Evolutionary conservation across 176 grass and related monocot genomes (phyloP).

Genomic region (Cenchrus americanus): DNA sequence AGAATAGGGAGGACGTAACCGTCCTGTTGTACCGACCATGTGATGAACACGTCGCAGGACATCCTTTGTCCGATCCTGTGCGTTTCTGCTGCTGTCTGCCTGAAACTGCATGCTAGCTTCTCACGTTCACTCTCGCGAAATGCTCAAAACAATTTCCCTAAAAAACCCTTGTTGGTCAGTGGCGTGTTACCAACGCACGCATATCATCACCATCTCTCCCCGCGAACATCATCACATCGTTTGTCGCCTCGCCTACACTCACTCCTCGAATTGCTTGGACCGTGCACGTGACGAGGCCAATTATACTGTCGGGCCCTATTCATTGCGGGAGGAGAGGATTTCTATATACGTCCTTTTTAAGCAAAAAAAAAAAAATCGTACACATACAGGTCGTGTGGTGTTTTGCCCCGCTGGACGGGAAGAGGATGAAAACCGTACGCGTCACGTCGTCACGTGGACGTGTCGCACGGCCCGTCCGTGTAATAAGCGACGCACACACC

Average conservation of each 20-base stretch:
- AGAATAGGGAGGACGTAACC: neutral
- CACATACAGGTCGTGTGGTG: neutral
- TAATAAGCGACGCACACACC: neutral
- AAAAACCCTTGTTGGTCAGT: neutral
- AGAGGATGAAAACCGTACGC: neutral
- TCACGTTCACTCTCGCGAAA: neutral
- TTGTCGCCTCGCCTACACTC: constrained; percentile 1
- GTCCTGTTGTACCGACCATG: neutral
- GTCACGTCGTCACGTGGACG: neutral
- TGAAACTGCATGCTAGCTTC: neutral
- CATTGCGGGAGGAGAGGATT: neutral
- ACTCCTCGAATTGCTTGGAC: neutral
- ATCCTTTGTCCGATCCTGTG: neutral
- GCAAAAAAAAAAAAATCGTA: too few species aligned
- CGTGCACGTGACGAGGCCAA: constrained; percentile 17
- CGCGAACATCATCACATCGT: neutral
- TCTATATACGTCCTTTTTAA: neutral
- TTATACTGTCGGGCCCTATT: neutral
- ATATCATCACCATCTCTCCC: too few species aligned
- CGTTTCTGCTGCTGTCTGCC: constrained; percentile 2
- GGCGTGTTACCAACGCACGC: neutral
- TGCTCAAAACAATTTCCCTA: neutral
- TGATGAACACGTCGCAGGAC: neutral
- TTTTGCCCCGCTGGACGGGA: neutral
- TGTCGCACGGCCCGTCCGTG: neutral